Percentiles rank a stretch among this genome's conserved stretches.
Evolutionary conservation across 495 filamentous ascomycete genomes (phyloP).

Genomic region (Xylaria sp.): DNA sequence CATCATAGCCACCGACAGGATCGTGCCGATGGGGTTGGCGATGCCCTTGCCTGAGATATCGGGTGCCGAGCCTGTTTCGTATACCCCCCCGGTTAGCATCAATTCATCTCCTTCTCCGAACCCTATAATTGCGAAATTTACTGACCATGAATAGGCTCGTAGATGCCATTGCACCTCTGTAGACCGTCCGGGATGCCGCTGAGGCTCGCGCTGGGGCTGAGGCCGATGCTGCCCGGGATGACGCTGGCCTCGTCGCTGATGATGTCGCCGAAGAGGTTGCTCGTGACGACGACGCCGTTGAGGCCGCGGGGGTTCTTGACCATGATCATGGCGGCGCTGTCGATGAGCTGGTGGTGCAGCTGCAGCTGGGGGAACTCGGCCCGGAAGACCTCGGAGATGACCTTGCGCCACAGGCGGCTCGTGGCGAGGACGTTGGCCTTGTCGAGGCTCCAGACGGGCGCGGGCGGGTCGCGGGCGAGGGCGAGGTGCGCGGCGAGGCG

Average conservation of each 20-base stretch:
- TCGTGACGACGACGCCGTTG: slow-evolving; percentile 92
- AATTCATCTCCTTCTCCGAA: background rate
- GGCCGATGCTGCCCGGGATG: slow-evolving; percentile 88
- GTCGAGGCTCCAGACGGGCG: slow-evolving; percentile 87
- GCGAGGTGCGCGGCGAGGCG: slow-evolving; percentile 85
- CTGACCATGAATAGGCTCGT: slow-evolving; percentile 96
- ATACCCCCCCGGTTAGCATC: background rate
- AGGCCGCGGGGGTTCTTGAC: slow-evolving; percentile 90
- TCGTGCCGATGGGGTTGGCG: slow-evolving; percentile 84
- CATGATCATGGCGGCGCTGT: slow-evolving; percentile 96
- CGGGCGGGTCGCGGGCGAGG: slow-evolving; percentile 76
- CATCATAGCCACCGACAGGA: slow-evolving; percentile 91
- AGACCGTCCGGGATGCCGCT: slow-evolving; percentile 83
- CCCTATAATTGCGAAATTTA: background rate
- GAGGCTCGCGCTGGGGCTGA: slow-evolving; percentile 89
- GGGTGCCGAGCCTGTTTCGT: slow-evolving; percentile 63
- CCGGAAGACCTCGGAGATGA: slow-evolving; percentile 78
- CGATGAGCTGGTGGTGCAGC: slow-evolving; percentile 90
- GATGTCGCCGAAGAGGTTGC: slow-evolving; percentile 97
- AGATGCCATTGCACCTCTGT: slow-evolving; percentile 85
- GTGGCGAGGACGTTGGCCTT: slow-evolving; percentile 98
- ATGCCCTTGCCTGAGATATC: slow-evolving; percentile 88
- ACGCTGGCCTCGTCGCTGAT: slow-evolving; percentile 96
- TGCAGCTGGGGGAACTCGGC: slow-evolving; percentile 90
- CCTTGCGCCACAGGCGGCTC: slow-evolving; percentile 86